Conservation (phyloP, 352 stramenopile genomes). For the Aphanomyces cochlioides region DNA sequence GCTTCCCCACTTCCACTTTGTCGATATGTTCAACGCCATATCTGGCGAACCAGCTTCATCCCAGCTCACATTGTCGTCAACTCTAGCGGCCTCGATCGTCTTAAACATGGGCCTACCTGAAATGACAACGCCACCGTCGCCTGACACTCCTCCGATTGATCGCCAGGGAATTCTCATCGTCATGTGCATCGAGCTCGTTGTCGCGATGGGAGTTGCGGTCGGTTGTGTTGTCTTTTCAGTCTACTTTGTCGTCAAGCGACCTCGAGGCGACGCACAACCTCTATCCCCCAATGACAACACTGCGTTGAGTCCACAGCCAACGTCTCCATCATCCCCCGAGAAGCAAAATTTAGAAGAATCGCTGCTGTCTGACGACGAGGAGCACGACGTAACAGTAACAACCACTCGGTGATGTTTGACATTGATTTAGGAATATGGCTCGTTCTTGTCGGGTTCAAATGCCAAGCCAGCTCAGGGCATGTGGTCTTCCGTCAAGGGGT, state of each 20-base stretch:
- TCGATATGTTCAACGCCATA: conserved; percentile 15
- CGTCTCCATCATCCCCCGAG: not conserved
- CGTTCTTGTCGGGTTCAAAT: conserved; percentile 19
- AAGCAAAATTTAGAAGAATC: conserved; percentile 26
- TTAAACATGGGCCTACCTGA: conserved; percentile 73
- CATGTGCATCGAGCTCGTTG: conserved; percentile 82
- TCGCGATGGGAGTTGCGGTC: conserved; percentile 75
- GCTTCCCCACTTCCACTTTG: conserved; percentile 30
- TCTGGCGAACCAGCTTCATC: conserved; percentile 36
- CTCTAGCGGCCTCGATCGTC: conserved; percentile 52
- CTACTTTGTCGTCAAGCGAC: conserved; percentile 84
- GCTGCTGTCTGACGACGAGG: conserved; percentile 26
- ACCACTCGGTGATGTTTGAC: not conserved
- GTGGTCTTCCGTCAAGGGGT: conserved; percentile 24
- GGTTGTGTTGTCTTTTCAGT: conserved; percentile 82
- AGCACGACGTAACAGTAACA: conserved; percentile 19
- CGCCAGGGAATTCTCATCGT: conserved; percentile 79
- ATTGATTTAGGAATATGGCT: conserved; percentile 26
- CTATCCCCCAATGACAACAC: not conserved
- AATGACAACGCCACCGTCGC: conserved; percentile 60
- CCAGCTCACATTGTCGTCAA: conserved; percentile 59
- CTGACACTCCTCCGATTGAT: conserved; percentile 72
- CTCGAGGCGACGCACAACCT: conserved; percentile 31
- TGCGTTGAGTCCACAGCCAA: not conserved
- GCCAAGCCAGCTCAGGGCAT: conserved; percentile 11